Conservation (phyloP, 2,329 filamentous ascomycete species). For the Clarireedia hainanense region DNA sequence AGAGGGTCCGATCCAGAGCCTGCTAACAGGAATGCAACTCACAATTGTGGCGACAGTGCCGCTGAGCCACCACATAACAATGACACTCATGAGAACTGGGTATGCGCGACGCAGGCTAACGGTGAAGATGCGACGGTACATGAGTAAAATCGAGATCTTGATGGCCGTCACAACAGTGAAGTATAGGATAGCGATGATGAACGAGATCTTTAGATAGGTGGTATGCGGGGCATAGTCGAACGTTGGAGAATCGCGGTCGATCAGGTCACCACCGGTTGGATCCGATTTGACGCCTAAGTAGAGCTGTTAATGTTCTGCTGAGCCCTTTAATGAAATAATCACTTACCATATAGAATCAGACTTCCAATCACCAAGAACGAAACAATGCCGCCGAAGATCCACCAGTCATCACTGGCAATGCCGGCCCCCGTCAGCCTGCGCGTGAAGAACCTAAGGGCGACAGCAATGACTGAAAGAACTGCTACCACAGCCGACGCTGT, state of each 20-base stretch:
- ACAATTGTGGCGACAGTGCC: not conserved
- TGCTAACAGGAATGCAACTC: slow-evolving; percentile 1
- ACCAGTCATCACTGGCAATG: slow-evolving; percentile 11
- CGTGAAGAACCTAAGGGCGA: slow-evolving; percentile 10
- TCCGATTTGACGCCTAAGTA: slow-evolving; percentile 4
- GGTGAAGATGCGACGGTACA: slow-evolving; percentile 7
- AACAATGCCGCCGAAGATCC: slow-evolving; percentile 1
- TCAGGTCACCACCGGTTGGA: not conserved
- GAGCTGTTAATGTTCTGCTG: not conserved
- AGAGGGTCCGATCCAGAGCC: slow-evolving; percentile 3
- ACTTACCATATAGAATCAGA: slow-evolving; percentile 7
- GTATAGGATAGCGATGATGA: not conserved
- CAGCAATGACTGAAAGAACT: slow-evolving; percentile 3
- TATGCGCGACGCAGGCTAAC: not conserved
- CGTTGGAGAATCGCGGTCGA: slow-evolving; percentile 7
- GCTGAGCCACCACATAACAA: not conserved
- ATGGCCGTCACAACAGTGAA: slow-evolving; percentile 5
- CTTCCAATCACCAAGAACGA: not conserved
- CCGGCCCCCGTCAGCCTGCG: slow-evolving; percentile 4
- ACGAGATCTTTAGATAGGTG: slow-evolving; percentile 1
- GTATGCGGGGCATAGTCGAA: slow-evolving; percentile 6
- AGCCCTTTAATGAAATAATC: not conserved
- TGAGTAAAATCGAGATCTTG: slow-evolving; percentile 6
- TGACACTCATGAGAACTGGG: not conserved
- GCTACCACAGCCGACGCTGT: slow-evolving; percentile 1